These are phyloP conservation scores for Breynia disticha DNA, from an alignment of 441 rosid genomes.

Conservation along the genomic window DNA sequence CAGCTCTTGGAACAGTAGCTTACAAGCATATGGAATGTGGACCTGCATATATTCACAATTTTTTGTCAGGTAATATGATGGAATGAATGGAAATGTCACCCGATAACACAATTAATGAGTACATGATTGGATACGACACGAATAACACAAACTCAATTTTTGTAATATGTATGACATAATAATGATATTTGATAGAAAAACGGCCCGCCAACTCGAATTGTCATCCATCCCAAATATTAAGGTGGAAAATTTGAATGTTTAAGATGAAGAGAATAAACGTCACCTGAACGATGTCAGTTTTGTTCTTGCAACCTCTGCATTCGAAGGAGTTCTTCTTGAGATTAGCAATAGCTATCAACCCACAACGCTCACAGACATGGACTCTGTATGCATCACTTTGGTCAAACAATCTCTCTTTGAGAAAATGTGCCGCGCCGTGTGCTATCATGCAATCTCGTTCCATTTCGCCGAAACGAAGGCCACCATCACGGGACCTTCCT, in stretches of 20 bases:
- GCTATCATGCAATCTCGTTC: constrained; percentile 99
- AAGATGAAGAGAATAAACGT: background rate
- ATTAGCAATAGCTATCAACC: constrained; percentile 89
- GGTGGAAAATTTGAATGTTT: background rate
- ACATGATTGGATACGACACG: too few species aligned
- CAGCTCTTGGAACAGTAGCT: constrained; percentile 89
- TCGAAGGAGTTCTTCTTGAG: constrained; percentile 86
- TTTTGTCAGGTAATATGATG: too few species aligned
- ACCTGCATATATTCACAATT: constrained; percentile 33
- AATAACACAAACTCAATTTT: too few species aligned
- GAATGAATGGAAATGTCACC: too few species aligned
- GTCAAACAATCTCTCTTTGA: constrained; percentile 90
- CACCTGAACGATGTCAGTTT: constrained; percentile 90
- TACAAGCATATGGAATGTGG: constrained; percentile 91
- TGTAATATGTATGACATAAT: too few species aligned
- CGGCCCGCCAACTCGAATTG: too few species aligned
- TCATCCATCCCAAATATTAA: too few species aligned
- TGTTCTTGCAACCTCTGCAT: constrained; percentile 97
- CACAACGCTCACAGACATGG: constrained; percentile 86
- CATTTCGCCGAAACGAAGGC: constrained; percentile 97
- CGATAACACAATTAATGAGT: too few species aligned
- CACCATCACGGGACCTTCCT: constrained; percentile 96
- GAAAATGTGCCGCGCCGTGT: constrained; percentile 88
- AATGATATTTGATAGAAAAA: too few species aligned
- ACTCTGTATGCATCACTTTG: constrained; percentile 97